Percentiles rank a stretch among this genome's conserved stretches.
These are phyloP conservation scores for Scalesia atractyloides DNA, from an alignment of 129 eudicot genomes.

Conservation along the genomic window DNA sequence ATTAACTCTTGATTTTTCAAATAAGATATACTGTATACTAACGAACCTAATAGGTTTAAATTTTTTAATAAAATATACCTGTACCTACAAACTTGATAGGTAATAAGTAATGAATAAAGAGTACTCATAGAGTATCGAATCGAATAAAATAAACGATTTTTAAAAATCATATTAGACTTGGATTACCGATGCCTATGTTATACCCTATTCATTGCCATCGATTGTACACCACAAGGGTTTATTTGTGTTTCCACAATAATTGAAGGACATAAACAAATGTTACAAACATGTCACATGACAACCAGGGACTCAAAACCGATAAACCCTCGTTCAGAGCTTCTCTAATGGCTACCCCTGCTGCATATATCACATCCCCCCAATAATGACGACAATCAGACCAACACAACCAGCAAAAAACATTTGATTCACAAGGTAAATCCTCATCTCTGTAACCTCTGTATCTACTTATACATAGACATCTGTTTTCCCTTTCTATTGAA, in stretches of 20 bases:
- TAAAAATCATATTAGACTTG: no score
- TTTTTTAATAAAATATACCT: no score
- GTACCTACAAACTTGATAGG: no score
- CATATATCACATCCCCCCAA: slow-evolving; percentile 1
- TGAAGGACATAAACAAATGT: not conserved
- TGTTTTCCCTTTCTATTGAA: not conserved
- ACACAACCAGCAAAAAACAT: slow-evolving; percentile 13
- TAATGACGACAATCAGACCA: slow-evolving; percentile 24
- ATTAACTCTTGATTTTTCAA: no score
- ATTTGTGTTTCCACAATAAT: not conserved
- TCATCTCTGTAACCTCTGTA: slow-evolving; percentile 14
- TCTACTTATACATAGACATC: not conserved
- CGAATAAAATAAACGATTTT: no score
- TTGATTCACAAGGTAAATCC: slow-evolving; percentile 23
- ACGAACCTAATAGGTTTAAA: no score
- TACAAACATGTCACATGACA: not conserved
- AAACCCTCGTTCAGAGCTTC: slow-evolving; percentile 35
- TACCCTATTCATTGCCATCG: no score
- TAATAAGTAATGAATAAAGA: no score
- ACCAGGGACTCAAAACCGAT: not conserved
- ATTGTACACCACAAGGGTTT: not conserved
- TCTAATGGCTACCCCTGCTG: slow-evolving; percentile 25
- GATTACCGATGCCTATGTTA: no score
- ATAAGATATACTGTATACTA: no score
- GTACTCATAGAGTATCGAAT: no score